Evolutionary conservation across 352 stramenopile species (phyloP).

Genomic region (Globisporangium mamillatum): DNA sequence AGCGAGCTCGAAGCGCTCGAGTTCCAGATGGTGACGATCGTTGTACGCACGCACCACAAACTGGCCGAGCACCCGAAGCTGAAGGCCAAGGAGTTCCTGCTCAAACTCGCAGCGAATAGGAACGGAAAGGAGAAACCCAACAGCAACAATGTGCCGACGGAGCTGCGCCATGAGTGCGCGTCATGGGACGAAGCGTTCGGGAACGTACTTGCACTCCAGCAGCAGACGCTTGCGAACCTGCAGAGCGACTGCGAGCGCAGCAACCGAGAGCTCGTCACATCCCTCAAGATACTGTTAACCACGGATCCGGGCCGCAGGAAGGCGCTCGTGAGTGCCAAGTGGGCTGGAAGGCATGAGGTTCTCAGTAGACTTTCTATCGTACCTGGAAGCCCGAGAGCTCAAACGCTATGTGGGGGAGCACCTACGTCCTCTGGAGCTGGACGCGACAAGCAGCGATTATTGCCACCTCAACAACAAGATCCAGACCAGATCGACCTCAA

Average conservation of each 20-base stretch:
- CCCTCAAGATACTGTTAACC: slow-evolving; percentile 52
- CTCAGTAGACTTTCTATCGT: neutral
- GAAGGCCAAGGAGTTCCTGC: slow-evolving; percentile 65
- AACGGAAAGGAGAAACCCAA: slow-evolving; percentile 10
- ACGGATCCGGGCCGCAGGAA: slow-evolving; percentile 36
- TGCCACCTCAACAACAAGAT: slow-evolving; percentile 60
- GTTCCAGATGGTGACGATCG: slow-evolving; percentile 63
- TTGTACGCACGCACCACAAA: slow-evolving; percentile 53
- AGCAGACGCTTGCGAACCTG: slow-evolving; percentile 68
- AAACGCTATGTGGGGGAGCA: neutral
- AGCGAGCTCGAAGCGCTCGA: slow-evolving; percentile 38
- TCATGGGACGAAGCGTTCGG: slow-evolving; percentile 76
- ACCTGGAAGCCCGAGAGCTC: neutral
- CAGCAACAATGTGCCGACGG: slow-evolving; percentile 21
- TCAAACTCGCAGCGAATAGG: slow-evolving; percentile 42
- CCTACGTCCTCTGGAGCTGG: neutral
- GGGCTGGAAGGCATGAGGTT: neutral
- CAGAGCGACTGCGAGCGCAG: slow-evolving; percentile 52
- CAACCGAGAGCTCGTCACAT: slow-evolving; percentile 37
- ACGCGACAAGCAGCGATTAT: neutral
- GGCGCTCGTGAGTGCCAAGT: slow-evolving; percentile 18
- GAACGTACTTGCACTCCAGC: slow-evolving; percentile 71
- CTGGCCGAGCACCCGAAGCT: slow-evolving; percentile 54
- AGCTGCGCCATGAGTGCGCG: slow-evolving; percentile 31
- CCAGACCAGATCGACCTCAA: slow-evolving; percentile 26